phyloP scores from a whole-genome alignment of 176 grass and related monocot species.

The Rhynchospora tenuis region DNA sequence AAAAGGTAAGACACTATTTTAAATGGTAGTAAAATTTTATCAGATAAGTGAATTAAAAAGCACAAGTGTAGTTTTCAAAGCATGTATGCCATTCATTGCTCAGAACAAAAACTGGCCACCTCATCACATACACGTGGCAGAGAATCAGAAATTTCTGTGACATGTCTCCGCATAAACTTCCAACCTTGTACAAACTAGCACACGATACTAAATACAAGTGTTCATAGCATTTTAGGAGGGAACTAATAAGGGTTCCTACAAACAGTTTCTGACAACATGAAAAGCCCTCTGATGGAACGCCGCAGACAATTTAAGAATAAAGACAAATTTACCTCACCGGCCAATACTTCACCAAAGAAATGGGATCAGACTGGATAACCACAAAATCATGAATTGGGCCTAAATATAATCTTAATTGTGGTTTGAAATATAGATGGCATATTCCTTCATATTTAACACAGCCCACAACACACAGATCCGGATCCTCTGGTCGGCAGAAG shows the following conservation, averaged over 20 bases:
- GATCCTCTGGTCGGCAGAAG: no score
- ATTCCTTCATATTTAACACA: constrained; percentile 12
- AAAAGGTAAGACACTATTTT: background rate
- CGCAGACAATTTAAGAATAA: background rate
- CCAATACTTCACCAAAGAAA: constrained; percentile 13
- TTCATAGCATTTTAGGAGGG: background rate
- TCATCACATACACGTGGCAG: background rate
- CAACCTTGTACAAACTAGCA: background rate
- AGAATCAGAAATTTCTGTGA: background rate
- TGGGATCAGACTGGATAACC: background rate
- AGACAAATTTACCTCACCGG: background rate
- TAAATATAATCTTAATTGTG: constrained; percentile 6
- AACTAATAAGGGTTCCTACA: background rate
- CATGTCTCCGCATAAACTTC: background rate
- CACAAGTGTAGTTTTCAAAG: background rate
- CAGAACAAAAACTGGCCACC: background rate
- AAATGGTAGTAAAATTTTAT: background rate
- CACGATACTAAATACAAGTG: background rate
- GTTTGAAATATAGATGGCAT: constrained; percentile 1
- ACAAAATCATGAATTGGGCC: constrained; percentile 14
- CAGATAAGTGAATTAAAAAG: background rate
- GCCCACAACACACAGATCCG: background rate
- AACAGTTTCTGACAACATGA: background rate
- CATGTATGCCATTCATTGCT: background rate
- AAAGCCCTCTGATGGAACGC: background rate